These are phyloP conservation scores for Lithocarpus polystachyus DNA, from an alignment of 306 rosid species.

Conservation along the genomic window DNA sequence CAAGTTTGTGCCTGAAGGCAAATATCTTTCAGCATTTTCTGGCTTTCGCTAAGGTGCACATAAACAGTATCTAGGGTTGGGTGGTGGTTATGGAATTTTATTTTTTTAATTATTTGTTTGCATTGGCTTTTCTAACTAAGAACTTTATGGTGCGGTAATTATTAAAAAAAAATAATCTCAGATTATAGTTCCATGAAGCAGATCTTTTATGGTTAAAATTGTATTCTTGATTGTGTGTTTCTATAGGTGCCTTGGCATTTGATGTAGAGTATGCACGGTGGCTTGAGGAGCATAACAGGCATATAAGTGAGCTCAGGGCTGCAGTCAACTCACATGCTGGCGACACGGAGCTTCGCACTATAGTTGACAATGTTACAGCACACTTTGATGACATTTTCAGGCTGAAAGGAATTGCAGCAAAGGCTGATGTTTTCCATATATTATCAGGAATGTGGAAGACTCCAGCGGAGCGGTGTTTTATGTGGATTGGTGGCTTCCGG, in stretches of 20 bases:
- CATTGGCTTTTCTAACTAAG: background rate
- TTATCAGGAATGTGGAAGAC: constrained; percentile 98
- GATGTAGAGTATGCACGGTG: constrained; percentile 88
- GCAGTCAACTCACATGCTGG: constrained; percentile 97
- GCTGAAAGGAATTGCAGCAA: constrained; percentile 88
- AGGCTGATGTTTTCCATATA: constrained; percentile 93
- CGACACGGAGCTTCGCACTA: constrained; percentile 84
- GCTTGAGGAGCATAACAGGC: constrained; percentile 90
- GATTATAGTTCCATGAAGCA: constrained; percentile 1
- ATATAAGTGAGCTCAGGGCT: constrained; percentile 87
- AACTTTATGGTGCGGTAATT: background rate
- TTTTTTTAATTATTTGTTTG: background rate
- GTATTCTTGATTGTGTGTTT: constrained; percentile 13
- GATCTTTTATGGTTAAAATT: constrained; percentile 12
- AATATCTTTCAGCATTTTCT: background rate
- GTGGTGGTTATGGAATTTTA: background rate
- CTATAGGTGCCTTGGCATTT: constrained; percentile 85
- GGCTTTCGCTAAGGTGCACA: background rate
- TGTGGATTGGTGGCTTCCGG: constrained; percentile 98
- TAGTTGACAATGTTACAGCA: constrained; percentile 73
- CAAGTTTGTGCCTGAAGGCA: background rate
- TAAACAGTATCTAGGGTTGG: background rate
- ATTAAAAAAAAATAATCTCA: background rate
- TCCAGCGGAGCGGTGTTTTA: constrained; percentile 94
- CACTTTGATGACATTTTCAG: constrained; percentile 85